Evolutionary conservation across 306 rosid species (phyloP).

Genomic region (Comarum palustre): DNA sequence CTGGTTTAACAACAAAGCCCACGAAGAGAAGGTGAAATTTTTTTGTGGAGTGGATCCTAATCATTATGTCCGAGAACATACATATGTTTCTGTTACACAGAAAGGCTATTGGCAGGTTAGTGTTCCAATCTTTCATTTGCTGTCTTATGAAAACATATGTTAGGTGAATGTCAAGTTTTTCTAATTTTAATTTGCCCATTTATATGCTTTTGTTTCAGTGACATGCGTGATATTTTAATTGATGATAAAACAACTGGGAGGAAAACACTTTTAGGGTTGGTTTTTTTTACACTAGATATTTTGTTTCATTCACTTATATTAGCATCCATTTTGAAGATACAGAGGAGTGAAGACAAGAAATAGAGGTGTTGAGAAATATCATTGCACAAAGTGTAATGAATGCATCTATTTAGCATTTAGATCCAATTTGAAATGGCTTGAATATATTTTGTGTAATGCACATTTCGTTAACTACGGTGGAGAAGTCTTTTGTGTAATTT

Average conservation of each 20-base stretch:
- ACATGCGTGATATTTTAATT: slow-evolving; percentile 62
- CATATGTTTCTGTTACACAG: slow-evolving; percentile 71
- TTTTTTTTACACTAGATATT: background rate
- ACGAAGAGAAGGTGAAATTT: slow-evolving; percentile 58
- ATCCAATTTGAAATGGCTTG: too few species aligned
- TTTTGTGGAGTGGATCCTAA: slow-evolving; percentile 57
- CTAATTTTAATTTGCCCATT: background rate
- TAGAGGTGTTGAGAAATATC: too few species aligned
- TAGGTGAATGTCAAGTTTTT: background rate
- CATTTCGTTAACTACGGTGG: too few species aligned
- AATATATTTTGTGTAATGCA: too few species aligned
- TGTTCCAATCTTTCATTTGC: slow-evolving; percentile 6
- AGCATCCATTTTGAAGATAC: background rate
- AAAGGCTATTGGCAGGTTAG: slow-evolving; percentile 94
- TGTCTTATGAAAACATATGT: background rate
- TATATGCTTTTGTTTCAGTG: slow-evolving; percentile 41
- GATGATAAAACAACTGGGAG: slow-evolving; percentile 53
- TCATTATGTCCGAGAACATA: slow-evolving; percentile 70
- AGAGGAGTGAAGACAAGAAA: too few species aligned
- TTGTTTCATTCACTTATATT: background rate
- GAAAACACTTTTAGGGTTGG: background rate
- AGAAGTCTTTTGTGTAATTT: too few species aligned
- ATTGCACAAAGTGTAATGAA: too few species aligned
- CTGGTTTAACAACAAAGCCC: slow-evolving; percentile 53
- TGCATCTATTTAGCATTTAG: too few species aligned